Conservation (phyloP, 371 early-diverging fungal species). For the Mortierella sp. region DNA sequence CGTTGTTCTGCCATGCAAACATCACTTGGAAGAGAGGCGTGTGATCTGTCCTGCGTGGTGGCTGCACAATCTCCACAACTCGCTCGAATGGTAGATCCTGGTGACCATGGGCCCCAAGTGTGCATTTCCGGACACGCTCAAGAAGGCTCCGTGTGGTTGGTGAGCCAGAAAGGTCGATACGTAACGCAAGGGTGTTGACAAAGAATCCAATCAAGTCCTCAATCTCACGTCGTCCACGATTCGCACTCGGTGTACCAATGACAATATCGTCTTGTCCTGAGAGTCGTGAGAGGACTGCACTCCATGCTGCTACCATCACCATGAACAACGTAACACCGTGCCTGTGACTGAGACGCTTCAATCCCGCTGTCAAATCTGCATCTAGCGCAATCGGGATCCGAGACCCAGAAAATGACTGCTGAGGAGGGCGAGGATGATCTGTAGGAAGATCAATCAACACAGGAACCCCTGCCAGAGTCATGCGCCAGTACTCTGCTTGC, state of each 20-base stretch:
- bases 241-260: constrained; percentile 10
- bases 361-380: not conserved
- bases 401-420: constrained; percentile 3
- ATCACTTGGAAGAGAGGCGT: constrained; percentile 20
- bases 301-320: constrained; percentile 10
- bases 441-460: constrained; percentile 13
- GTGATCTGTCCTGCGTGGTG: constrained; percentile 7
- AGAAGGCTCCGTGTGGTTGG: constrained; percentile 2
- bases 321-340: constrained; percentile 10
- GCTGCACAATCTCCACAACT: constrained; percentile 16
- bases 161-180: constrained; percentile 9
- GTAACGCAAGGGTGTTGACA: constrained; percentile 17
- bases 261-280: constrained; percentile 13
- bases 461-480: constrained; percentile 2
- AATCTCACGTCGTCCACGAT: not conserved
- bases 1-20: constrained; percentile 23
- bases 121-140: constrained; percentile 1
- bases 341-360: constrained; percentile 14
- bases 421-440: constrained; percentile 11
- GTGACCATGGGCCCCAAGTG: not conserved
- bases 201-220: constrained; percentile 16
- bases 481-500: constrained; percentile 9
- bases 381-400: not conserved
- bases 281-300: constrained; percentile 7
- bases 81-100: constrained; percentile 17